Evolutionary conservation across 768 basidiomycete species (phyloP).

Genomic region (Holtermannia corniformis): DNA sequence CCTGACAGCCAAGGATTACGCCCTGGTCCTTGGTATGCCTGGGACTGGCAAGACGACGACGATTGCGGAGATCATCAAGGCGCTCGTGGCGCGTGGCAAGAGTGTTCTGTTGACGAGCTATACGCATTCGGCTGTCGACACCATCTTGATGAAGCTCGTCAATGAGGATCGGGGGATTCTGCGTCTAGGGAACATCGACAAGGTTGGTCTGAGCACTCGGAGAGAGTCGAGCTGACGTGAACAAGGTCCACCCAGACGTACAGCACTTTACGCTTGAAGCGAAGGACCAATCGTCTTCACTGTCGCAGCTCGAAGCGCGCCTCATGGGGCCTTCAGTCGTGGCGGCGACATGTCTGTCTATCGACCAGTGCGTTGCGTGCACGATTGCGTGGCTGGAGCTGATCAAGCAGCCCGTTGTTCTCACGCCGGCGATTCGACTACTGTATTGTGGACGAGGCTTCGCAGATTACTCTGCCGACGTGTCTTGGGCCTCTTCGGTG

Average conservation of each 20-base stretch:
- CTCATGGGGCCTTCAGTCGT: slow-evolving; percentile 84
- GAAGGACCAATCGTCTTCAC: slow-evolving; percentile 51
- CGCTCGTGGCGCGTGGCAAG: slow-evolving; percentile 69
- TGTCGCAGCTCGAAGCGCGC: slow-evolving; percentile 74
- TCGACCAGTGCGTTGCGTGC: slow-evolving; percentile 68
- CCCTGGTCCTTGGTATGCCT: slow-evolving; percentile 91
- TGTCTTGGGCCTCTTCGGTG: slow-evolving; percentile 87
- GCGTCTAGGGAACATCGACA: slow-evolving; percentile 81
- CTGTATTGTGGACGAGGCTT: slow-evolving; percentile 97
- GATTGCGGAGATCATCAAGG: slow-evolving; percentile 74
- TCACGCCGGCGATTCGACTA: slow-evolving; percentile 78
- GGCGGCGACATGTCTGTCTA: slow-evolving; percentile 85
- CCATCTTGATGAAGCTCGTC: slow-evolving; percentile 75
- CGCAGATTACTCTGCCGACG: slow-evolving; percentile 91
- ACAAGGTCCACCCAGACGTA: slow-evolving; percentile 72
- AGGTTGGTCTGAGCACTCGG: slow-evolving; percentile 48
- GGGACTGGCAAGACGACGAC: slow-evolving; percentile 97
- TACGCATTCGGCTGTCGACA: slow-evolving; percentile 97
- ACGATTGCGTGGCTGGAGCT: background rate
- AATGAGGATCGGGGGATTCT: slow-evolving; percentile 62
- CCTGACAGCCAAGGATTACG: slow-evolving; percentile 74
- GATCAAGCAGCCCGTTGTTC: slow-evolving; percentile 63
- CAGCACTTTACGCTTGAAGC: slow-evolving; percentile 60
- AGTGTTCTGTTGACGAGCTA: slow-evolving; percentile 82
- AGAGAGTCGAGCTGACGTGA: background rate